Percentiles rank a stretch among this genome's conserved stretches.
Evolutionary conservation across 805 yeast genomes (phyloP).

Genomic region (Pichia ethanolica): DNA sequence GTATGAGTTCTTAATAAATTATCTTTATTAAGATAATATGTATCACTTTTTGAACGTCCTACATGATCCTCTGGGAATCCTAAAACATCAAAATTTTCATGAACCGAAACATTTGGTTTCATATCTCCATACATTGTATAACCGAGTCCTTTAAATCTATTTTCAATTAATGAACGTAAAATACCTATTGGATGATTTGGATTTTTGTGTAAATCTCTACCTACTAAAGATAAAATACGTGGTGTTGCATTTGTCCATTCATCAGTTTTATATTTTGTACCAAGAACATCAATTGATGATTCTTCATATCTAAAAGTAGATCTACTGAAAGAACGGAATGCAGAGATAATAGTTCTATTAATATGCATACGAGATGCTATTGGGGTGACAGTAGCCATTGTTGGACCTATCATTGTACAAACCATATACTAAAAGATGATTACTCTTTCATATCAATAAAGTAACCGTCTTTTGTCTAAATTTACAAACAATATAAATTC

Average conservation of each 20-base stretch:
- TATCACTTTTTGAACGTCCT: constrained; percentile 86
- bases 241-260: constrained; percentile 84
- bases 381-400: neutral
- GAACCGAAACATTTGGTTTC: constrained; percentile 73
- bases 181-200: constrained; percentile 87
- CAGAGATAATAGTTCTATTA: neutral
- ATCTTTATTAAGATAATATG: constrained; percentile 76
- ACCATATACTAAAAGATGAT: no score
- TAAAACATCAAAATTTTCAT: constrained; percentile 83
- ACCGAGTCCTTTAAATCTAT: constrained; percentile 55
- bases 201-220: constrained; percentile 65
- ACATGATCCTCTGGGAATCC: constrained; percentile 92
- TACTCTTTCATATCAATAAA: no score
- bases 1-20: constrained; percentile 85
- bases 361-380: neutral
- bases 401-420: neutral
- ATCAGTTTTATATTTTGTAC: constrained; percentile 50
- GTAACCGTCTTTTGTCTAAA: no score
- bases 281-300: constrained; percentile 32
- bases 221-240: constrained; percentile 58
- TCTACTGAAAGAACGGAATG: neutral
- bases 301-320: neutral
- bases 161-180: constrained; percentile 64
- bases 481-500: no score
- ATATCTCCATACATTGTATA: constrained; percentile 75